A percentile compares a stretch with the other conserved stretches of the same genome.
Evolutionary conservation across 2,329 filamentous ascomycete species (phyloP).

Genomic region (Fusarium decemcellulare): DNA sequence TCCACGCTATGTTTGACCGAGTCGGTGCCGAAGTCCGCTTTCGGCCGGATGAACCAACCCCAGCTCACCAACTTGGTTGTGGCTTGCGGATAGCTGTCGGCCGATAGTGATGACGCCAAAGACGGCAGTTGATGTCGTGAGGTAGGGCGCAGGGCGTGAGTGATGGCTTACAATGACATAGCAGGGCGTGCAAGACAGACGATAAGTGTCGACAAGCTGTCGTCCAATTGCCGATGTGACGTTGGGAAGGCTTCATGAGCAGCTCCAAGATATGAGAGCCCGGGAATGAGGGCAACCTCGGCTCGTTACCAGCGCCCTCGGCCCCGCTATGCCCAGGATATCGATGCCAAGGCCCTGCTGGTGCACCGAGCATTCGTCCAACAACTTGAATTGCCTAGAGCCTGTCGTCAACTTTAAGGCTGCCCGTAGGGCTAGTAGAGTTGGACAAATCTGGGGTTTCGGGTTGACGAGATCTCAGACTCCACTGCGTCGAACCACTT

Average conservation of each 20-base stretch:
- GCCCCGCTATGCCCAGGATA: too few relatives aligned
- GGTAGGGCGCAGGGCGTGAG: neutral
- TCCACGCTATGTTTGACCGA: constrained; percentile 13
- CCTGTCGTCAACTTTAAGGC: neutral
- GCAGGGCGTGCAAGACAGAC: neutral
- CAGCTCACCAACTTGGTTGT: neutral
- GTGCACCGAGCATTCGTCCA: too few relatives aligned
- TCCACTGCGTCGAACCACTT: constrained; percentile 9
- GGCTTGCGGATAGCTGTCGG: constrained; percentile 10
- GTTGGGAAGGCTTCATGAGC: neutral
- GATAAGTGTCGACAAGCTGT: neutral
- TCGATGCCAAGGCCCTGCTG: too few relatives aligned
- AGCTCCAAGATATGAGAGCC: too few relatives aligned
- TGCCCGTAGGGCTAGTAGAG: neutral
- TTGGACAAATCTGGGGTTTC: constrained; percentile 12
- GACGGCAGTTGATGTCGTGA: neutral
- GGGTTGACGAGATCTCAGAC: neutral
- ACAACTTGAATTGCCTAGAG: neutral
- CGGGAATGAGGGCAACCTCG: too few relatives aligned
- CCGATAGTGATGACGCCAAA: neutral
- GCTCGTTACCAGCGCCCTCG: too few relatives aligned
- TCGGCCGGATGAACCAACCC: constrained; percentile 25
- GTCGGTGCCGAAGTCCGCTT: constrained; percentile 39
- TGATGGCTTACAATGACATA: neutral
- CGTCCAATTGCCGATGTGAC: neutral